Percentiles rank a stretch among this genome's conserved stretches.
Evolutionary conservation across 441 rosid species (phyloP).

Genomic region (Pelargonium hybrid): DNA sequence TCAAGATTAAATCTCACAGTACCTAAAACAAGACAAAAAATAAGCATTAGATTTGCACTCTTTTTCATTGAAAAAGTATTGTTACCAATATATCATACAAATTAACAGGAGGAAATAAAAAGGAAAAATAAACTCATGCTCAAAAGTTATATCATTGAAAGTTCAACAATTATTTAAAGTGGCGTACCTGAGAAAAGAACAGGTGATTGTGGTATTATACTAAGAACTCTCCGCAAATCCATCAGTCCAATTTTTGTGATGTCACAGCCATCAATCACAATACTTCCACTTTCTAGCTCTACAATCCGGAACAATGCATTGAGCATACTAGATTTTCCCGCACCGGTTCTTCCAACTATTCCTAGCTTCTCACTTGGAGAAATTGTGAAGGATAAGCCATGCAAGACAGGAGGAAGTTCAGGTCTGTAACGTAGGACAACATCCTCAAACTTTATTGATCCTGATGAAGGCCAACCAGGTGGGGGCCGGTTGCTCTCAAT

Average conservation of each 20-base stretch:
- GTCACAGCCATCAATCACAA: conserved; percentile 65
- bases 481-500: conserved; percentile 72
- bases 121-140: background rate
- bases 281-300: conserved; percentile 74
- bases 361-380: conserved; percentile 81
- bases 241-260: conserved; percentile 60
- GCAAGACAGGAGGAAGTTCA: conserved; percentile 83
- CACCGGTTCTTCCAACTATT: conserved; percentile 93
- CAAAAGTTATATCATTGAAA: background rate
- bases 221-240: conserved; percentile 82
- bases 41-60: background rate
- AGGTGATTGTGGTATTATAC: conserved; percentile 88
- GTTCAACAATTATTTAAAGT: background rate
- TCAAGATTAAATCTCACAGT: conserved; percentile 89
- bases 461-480: conserved; percentile 91
- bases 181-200: conserved; percentile 83
- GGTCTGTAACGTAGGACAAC: conserved; percentile 82
- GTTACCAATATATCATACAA: background rate
- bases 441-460: conserved; percentile 68
- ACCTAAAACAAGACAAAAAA: conserved; percentile 33
- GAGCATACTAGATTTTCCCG: conserved; percentile 90
- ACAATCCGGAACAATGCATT: conserved; percentile 87
- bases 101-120: background rate
- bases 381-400: conserved; percentile 59
- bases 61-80: background rate